Evolutionary conservation across 352 stramenopile genomes (phyloP), one percentile per base, ranked within the genome.

Genomic region (Phytophthora pinifolia): DNA sequence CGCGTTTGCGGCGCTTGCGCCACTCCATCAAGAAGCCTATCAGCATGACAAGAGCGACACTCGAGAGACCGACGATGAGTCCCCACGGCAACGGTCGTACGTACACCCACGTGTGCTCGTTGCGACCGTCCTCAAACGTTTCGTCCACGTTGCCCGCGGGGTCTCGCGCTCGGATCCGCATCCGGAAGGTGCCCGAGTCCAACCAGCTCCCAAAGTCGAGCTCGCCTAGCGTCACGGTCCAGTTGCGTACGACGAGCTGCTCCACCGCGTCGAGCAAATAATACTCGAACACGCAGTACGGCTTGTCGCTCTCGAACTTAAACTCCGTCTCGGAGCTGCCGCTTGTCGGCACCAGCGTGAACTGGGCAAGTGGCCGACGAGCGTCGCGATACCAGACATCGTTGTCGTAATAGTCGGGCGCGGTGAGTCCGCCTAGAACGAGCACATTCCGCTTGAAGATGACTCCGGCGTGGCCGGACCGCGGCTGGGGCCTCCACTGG

Each of bases 61-160:
- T 68, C 6, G 92, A 82, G 5, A 83, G 64, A 2, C 76, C 86
- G 30, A 96, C 72, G 56, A 98, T 96, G 9, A 95, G 59, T 0
- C 70, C 82, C 87, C 91, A 98, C 1, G 94, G 95, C 32, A 97
- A 79, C 31, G 84, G 78, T 33, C 88, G 88, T 6, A 92, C 71
- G 51, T 98, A 98, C 17, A 83, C 86, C 94, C 94, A 98, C 14
- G 74, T 79, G 65, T 98, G 88, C 52, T 97, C 78, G 69, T 98
- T 98, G 0, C 88, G 70, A 18, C 76, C 63, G 20, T 79, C 67
- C 14, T 88, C 84, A 46, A 96, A 98, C 1, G 39, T 62, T 27
- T 63, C 47, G 55, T 98, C 95, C n/a, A 89, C 82, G 60, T 98
- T 98, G n/a, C 92, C 94, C 37, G 88, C 88, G 1, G 94, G 75